A percentile compares a stretch with the other conserved stretches of the same genome.
Conservation (phyloP, 2,329 filamentous ascomycete species). For the Dactylella cylindrospora region DNA sequence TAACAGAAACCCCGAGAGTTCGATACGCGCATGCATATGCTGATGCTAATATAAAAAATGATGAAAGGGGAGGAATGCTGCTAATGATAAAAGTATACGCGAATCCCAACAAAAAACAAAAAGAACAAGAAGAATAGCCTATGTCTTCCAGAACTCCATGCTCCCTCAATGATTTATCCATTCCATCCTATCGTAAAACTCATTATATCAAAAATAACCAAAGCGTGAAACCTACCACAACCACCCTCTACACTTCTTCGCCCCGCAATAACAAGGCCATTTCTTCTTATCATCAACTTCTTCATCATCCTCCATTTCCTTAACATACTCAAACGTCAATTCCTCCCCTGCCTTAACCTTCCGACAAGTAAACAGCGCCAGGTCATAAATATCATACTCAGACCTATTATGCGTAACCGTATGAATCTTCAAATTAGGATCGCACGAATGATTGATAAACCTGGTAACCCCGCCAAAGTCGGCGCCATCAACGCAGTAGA, state of each 20-base stretch:
- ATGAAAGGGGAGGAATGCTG: too few relatives aligned
- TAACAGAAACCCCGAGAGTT: too few relatives aligned
- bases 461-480: slow-evolving; percentile 75
- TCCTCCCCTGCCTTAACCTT: slow-evolving; percentile 68
- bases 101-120: too few relatives aligned
- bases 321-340: slow-evolving; percentile 77
- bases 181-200: too few relatives aligned
- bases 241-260: slow-evolving; percentile 67
- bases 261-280: slow-evolving; percentile 61
- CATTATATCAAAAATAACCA: not conserved
- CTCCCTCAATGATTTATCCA: too few relatives aligned
- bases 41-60: too few relatives aligned
- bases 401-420: slow-evolving; percentile 75
- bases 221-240: slow-evolving; percentile 59
- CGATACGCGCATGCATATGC: too few relatives aligned
- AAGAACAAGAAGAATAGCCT: not conserved
- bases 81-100: too few relatives aligned
- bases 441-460: slow-evolving; percentile 81
- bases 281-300: slow-evolving; percentile 54
- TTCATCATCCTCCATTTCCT: slow-evolving; percentile 55
- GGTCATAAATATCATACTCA: slow-evolving; percentile 71
- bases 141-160: slow-evolving; percentile 1
- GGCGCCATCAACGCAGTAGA: slow-evolving; percentile 64
- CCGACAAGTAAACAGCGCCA: slow-evolving; percentile 72
- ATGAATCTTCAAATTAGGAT: slow-evolving; percentile 77